Evolutionary conservation across 768 basidiomycete species (phyloP), one percentile per base, ranked within the genome.

Genomic region (Tylopilus rubrobrunneus): DNA sequence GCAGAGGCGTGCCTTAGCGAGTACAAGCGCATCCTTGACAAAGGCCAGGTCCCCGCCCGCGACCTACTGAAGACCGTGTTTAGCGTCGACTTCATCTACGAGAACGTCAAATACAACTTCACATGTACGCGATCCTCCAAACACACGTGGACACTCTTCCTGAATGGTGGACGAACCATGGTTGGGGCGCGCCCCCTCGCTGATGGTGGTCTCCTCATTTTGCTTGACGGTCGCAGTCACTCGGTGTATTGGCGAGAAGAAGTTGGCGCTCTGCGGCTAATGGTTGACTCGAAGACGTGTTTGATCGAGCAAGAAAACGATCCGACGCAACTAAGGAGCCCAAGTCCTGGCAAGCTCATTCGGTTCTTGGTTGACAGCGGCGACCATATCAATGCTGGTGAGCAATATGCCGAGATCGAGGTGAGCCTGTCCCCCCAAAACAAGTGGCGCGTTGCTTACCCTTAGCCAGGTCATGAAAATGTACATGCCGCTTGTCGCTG

Each of bases 251-350:
- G 92, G 93, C 81, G 92, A 51, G 97, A 98, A 71, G 97, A 99
- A 75, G 97, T 98, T 50, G 97, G 94, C 51, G 90, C 92, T 9
- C 76, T 94, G 61, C 77, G 91, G 60, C 70, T 98, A 66, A 92
- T 93, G 85, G 87, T 99, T 55, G 96, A 99, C 73, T 82, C 93
- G 49, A 96, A 98, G 80, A 99, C 97, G 15, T 97, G 95, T 70
- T 79, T 98, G 74, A 94, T 99, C 62, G 97, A 98, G 71, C 95
- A 98, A 73, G 97, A 99, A 79, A 98, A 98, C 63, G 97, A 99
- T 65, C 97, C 97, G 15, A 99, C 97, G 23, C 96, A 98, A 71
- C 78, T 98, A 44, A 80, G 97, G 62, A 93, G 90, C 65, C 97
- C 97, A 9, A 92, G 87, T 73, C 97, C 97, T 10, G 97, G 97